These are phyloP conservation scores for Mycosphaerella sp. DNA, from an alignment of 2,329 filamentous ascomycete genomes.

Conservation along the genomic window DNA sequence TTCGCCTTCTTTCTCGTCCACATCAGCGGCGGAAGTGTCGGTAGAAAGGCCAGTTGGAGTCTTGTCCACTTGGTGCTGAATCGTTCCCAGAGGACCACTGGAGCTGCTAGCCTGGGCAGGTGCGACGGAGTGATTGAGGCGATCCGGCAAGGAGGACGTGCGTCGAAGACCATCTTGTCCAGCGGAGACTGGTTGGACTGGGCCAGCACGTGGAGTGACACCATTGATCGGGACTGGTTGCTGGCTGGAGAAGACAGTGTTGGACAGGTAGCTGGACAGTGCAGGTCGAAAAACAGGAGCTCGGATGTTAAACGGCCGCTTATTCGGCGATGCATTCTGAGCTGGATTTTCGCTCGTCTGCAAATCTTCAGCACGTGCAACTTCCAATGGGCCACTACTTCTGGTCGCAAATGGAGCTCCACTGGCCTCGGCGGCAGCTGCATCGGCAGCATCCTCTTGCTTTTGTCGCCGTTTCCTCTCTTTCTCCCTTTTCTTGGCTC, in stretches of 20 bases:
- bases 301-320: conserved; percentile 32
- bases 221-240: conserved; percentile 28
- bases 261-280: conserved; percentile 60
- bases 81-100: conserved; percentile 27
- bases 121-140: conserved; percentile 44
- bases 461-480: conserved; percentile 43
- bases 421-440: conserved; percentile 11
- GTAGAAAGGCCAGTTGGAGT: conserved; percentile 1
- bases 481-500: conserved; percentile 39
- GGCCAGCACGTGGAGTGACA: conserved; percentile 7
- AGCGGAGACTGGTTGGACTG: conserved; percentile 18
- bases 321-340: conserved; percentile 16
- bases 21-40: conserved; percentile 7
- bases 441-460: conserved; percentile 29
- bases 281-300: conserved; percentile 52
- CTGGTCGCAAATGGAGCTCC: conserved; percentile 1
- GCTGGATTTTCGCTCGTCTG: conserved; percentile 9
- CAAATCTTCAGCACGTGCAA: conserved; percentile 38
- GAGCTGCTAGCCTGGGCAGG: conserved; percentile 14
- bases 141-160: conserved; percentile 67
- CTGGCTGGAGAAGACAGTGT: conserved; percentile 59
- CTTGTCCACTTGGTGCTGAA: conserved; percentile 19
- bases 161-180: conserved; percentile 52
- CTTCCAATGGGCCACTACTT: conserved; percentile 20
- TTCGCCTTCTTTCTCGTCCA: conserved; percentile 28